Base-by-base conservation (phyloP, 768 basidiomycete genomes). In the Dictyophora rubrovolvata region DNA sequence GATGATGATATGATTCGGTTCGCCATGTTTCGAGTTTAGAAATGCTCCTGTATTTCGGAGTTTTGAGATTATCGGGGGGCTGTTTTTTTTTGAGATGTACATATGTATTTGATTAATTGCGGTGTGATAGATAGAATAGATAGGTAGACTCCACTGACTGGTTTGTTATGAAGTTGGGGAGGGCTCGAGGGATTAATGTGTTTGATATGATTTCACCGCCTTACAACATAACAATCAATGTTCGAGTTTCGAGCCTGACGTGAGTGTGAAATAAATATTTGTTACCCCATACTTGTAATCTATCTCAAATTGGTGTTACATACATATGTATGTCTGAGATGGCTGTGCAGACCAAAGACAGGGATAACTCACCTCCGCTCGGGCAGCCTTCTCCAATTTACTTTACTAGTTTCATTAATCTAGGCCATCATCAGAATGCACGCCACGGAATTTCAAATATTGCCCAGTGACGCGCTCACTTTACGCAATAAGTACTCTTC, bases 1-100 rank as follows among this genome's bases (percentile, higher is more conserved):
- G 65, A 95, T 75, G 60, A 94, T 86, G 61, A 96, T 75, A 72
- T 97, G 93, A 73, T 96, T 97, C 9, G 92, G 89, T 36, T 71
- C 75, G 16, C 75, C 74, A 65, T 88, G 83, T 61, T 85, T 82
- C 57, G 85, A 83, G 48, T 64, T 66, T n/a, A 71, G 66, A 68
- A 93, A 92, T 0, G 73, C 79, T 1, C 83, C 83, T 6, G 86
- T 86, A 34, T 68, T 72, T 63, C 75, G 75, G 46, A 96, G 82
- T 47, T 89, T 84, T 37, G 75, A 70, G 56, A 94, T 75, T 60
- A 98, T 72, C 66, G 90, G 77, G 16, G 93, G 93, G 68, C 90
- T 95, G 62, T n/a, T n/a, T n/a, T n/a, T n/a, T n/a, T n/a, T n/a
- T n/a, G n/a, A n/a, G n/a, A n/a, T n/a, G n/a, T n/a, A n/a, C n/a